Percentiles rank a stretch among this genome's conserved stretches.
Evolutionary conservation across 345 rosid genomes (phyloP).

Genomic region (Citrus medica): DNA sequence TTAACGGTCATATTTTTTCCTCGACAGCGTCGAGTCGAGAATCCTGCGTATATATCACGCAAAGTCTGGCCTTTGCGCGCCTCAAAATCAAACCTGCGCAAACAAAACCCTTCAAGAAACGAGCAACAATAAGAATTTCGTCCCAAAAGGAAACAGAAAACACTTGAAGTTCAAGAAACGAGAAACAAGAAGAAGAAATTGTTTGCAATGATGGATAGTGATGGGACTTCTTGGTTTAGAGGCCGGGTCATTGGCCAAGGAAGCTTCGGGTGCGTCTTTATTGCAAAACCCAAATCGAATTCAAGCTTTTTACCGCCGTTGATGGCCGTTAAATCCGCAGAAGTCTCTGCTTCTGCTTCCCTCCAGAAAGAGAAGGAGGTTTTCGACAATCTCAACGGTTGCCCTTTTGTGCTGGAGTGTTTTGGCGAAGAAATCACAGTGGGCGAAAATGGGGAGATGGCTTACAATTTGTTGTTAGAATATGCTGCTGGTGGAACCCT

Average conservation of each 20-base stretch:
- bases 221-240: constrained; percentile 18
- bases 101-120: too few relatives aligned
- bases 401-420: constrained; percentile 30
- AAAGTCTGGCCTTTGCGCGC: too few relatives aligned
- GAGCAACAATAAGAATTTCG: too few relatives aligned
- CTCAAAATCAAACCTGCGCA: too few relatives aligned
- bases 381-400: constrained; percentile 18
- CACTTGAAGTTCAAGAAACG: too few relatives aligned
- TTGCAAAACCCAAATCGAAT: constrained; percentile 13
- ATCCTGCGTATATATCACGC: too few relatives aligned
- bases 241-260: constrained; percentile 27
- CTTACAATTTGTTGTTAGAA: constrained; percentile 35
- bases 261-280: constrained; percentile 25
- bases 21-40: too few relatives aligned
- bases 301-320: constrained; percentile 10
- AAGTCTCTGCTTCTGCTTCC: constrained; percentile 12
- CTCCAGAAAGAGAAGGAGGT: constrained; percentile 39
- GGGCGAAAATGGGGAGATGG: constrained; percentile 13
- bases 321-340: constrained; percentile 35
- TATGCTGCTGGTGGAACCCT: constrained; percentile 45
- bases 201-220: neutral
- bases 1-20: too few relatives aligned
- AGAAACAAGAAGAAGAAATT: neutral
- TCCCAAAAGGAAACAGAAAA: too few relatives aligned
- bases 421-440: constrained; percentile 26